These are phyloP conservation scores for Neophaeococcomyces mojaviensis DNA, from an alignment of 2,329 filamentous ascomycete genomes.

Conservation along the genomic window DNA sequence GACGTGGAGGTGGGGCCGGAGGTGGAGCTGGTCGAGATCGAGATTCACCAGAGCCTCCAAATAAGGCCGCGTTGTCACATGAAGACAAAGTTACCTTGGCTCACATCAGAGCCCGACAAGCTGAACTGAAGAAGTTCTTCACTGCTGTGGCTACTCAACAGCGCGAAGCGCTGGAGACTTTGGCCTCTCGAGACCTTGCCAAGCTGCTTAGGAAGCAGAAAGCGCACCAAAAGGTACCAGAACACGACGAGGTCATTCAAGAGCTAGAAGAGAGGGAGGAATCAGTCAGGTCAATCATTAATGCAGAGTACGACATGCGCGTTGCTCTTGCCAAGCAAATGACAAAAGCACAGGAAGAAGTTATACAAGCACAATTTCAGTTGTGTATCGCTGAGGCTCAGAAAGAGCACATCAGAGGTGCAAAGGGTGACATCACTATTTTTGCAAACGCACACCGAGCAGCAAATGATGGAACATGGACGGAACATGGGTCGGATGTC, in stretches of 20 bases:
- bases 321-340: constrained; percentile 26
- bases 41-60: constrained; percentile 25
- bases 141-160: constrained; percentile 36
- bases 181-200: constrained; percentile 33
- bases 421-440: constrained; percentile 33
- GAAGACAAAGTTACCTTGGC: constrained; percentile 18
- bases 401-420: constrained; percentile 32
- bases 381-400: constrained; percentile 22
- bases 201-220: constrained; percentile 35
- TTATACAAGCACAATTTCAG: constrained; percentile 28
- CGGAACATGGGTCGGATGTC: constrained; percentile 30
- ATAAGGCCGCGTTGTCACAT: constrained; percentile 17
- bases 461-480: constrained; percentile 36
- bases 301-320: constrained; percentile 29
- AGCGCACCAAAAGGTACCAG: constrained; percentile 32
- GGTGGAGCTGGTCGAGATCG: constrained; percentile 18
- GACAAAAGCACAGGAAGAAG: constrained; percentile 27
- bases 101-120: constrained; percentile 33
- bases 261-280: constrained; percentile 24
- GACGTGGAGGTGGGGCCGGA: constrained; percentile 30
- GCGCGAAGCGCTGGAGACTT: constrained; percentile 31
- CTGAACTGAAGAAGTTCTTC: constrained; percentile 35
- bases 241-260: constrained; percentile 31
- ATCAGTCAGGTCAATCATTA: constrained; percentile 25
- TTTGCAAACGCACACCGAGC: constrained; percentile 33